Evolutionary conservation across 202 grass and related monocot species (phyloP).

Genomic region (Cymbopogon flexuosus): DNA sequence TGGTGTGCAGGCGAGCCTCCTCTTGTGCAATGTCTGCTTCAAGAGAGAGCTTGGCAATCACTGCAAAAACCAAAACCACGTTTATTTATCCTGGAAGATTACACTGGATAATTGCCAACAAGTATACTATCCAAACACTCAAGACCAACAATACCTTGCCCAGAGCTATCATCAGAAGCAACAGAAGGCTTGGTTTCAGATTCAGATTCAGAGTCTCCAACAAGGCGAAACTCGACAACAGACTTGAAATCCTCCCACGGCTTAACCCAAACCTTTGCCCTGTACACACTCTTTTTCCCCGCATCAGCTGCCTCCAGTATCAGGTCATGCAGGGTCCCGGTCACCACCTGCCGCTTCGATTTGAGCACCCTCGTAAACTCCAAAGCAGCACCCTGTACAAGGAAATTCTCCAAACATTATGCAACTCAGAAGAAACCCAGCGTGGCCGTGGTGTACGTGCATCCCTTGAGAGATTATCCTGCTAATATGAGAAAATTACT

Average conservation of each 20-base stretch:
- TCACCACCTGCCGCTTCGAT: conserved; percentile 75
- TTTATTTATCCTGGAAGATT: background rate
- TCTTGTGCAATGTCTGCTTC: conserved; percentile 15
- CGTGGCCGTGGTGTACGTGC: background rate
- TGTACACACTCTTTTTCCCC: conserved; percentile 80
- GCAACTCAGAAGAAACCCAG: background rate
- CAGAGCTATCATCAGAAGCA: conserved; percentile 40
- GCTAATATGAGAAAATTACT: background rate
- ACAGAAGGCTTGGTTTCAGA: background rate
- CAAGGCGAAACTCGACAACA: conserved; percentile 63
- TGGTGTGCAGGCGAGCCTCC: conserved; percentile 24
- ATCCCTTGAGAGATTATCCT: background rate
- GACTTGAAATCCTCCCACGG: conserved; percentile 80
- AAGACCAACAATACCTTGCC: conserved; percentile 48
- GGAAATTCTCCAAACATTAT: background rate
- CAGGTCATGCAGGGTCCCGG: conserved; percentile 72
- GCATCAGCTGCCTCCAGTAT: conserved; percentile 67
- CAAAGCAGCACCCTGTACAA: conserved; percentile 54
- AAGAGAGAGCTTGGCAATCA: conserved; percentile 10
- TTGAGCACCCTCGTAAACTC: conserved; percentile 71
- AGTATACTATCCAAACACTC: background rate
- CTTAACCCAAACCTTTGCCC: conserved; percentile 92
- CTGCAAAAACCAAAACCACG: conserved; percentile 27
- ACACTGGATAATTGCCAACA: background rate
- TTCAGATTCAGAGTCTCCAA: conserved; percentile 39